Evolutionary conservation across 306 rosid genomes (phyloP), one percentile per base, ranked within the genome.

Genomic region (Trichosanthes cucumerina): DNA sequence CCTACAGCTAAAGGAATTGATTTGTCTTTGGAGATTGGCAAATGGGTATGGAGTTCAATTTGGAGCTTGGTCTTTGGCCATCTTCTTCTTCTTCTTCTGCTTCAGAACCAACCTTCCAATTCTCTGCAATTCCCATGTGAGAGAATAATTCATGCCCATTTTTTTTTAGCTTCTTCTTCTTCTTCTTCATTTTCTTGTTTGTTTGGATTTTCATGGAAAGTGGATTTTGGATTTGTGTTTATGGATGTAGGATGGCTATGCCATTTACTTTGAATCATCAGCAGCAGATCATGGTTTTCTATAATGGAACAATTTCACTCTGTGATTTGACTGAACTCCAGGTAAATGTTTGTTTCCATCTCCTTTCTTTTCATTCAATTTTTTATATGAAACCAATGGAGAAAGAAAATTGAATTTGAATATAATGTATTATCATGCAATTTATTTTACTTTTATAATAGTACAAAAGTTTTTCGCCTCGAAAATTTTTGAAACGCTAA

Each of bases 241-340:
- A 49, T 80, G 18, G 15, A 75, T 16, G 26, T 41, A 85, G 79
- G 68, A 52, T 46, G 44, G 77, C 21, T 38, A n/a, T 64, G 7
- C 44, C 60, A 44, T 54, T 47, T 18, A 72, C 21, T n/a, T 2
- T 46, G 33, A 47, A 36, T 10, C 77, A 47, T 9, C 68, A 79
- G 5, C 62, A 50, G 12, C 74, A 81, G 4, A 65, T 76, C 52
- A 58, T 63, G 18, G 33, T 81, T 41, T 79, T 76, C 75, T 75
- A 58, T 39, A 80, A 76, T 33, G 87, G 79, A 34, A 46, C 74
- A 59, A 38, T 34, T 59, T 69, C 78, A 1, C 54, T 81, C 13
- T 79, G 34, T 66, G 85, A 84, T 66, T 19, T 57, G 1, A 76
- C 46, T 13, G 87, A 84, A 76, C 79, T 84, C 44, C 85, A 81